Percentiles rank a stretch among this genome's conserved stretches.
phyloP scores from a whole-genome alignment of 2,329 filamentous ascomycete species.

The Xylariaceae sp. region DNA sequence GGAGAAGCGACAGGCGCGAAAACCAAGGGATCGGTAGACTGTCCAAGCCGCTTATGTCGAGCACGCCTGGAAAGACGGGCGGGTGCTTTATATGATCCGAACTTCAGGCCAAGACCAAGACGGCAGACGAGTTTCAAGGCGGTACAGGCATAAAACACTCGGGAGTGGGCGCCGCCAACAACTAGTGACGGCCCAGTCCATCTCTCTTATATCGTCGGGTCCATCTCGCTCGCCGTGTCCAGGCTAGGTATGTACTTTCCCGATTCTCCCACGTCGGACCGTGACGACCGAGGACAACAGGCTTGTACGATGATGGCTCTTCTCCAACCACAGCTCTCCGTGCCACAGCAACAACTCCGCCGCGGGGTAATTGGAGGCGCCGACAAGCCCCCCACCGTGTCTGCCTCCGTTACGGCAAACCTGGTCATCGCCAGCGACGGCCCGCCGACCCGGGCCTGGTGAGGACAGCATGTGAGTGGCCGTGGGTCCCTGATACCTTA shows the following conservation, averaged over 20 bases:
- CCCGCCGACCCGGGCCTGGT: constrained; percentile 22
- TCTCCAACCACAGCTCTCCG: constrained; percentile 19
- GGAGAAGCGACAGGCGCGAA: constrained; percentile 6
- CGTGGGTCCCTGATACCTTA: neutral
- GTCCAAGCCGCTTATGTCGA: constrained; percentile 13
- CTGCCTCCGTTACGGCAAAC: constrained; percentile 20
- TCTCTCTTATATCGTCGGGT: too few relatives aligned
- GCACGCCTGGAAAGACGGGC: constrained; percentile 24
- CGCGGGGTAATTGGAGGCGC: constrained; percentile 26
- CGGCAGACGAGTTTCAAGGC: constrained; percentile 5
- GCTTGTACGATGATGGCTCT: constrained; percentile 19
- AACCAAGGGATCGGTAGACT: constrained; percentile 13
- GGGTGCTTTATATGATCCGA: constrained; percentile 15
- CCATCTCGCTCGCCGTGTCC: neutral
- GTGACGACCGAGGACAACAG: constrained; percentile 40
- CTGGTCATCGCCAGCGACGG: constrained; percentile 21
- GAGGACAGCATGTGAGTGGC: constrained; percentile 5
- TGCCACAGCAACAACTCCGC: constrained; percentile 21
- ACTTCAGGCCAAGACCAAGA: constrained; percentile 17
- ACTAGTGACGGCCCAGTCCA: too few relatives aligned
- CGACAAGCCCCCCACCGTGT: constrained; percentile 14
- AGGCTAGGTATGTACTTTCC: constrained; percentile 18
- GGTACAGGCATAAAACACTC: too few relatives aligned
- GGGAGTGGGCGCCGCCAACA: too few relatives aligned
- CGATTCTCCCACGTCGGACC: constrained; percentile 42